Evolutionary conservation across 2,329 filamentous ascomycete genomes (phyloP), one percentile per base, ranked within the genome.

Genomic region (Fusarium guadeloupense): DNA sequence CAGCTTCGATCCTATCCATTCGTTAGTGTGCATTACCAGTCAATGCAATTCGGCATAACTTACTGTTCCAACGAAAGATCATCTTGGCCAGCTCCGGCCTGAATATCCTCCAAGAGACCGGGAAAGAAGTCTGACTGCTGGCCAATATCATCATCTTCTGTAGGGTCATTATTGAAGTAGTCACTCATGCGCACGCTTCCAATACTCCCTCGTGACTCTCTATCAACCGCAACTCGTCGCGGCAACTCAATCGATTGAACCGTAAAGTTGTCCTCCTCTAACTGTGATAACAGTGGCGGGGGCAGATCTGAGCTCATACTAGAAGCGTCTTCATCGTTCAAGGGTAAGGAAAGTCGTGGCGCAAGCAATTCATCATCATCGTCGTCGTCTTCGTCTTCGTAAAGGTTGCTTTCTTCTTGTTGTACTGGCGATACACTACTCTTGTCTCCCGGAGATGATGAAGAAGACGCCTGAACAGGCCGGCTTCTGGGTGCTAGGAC

Each of bases 241-340:
- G 85, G 82, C 42, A 87, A 68, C 72, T 89, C 87, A 23, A 89
- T 80, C 3, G 86, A 87, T 55, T 83, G 80, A 34, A 81, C 72
- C 0, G 86, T 89, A 58, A 80, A 80, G 62, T 88, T 83, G 35
- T 86, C 83, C 21, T 87, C 83, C 49, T 88, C 85, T 20, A 88
- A 68, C 9, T 80, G 77, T 26, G 82, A 81, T 43, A 83, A 80
- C 45, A 77, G 79, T 26, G 85, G 86, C 9, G 83, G 83, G 33
- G 78, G 77, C 50, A 86, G 67, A 19, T 84, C 76, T 14, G 81
- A 77, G 35, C 83, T 81, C n/a, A 83, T 82, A 44, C 83, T 81
- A 17, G 84, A 83, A 43, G 82, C 80, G 30, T 80, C 78, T 34
- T 79, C 78, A 19, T 80, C 75, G 25, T 80, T 80, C 20, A 85